Evolutionary conservation across 1,139 yeast species (phyloP).

Genomic region (Groenewaldozyma auringiensis): DNA sequence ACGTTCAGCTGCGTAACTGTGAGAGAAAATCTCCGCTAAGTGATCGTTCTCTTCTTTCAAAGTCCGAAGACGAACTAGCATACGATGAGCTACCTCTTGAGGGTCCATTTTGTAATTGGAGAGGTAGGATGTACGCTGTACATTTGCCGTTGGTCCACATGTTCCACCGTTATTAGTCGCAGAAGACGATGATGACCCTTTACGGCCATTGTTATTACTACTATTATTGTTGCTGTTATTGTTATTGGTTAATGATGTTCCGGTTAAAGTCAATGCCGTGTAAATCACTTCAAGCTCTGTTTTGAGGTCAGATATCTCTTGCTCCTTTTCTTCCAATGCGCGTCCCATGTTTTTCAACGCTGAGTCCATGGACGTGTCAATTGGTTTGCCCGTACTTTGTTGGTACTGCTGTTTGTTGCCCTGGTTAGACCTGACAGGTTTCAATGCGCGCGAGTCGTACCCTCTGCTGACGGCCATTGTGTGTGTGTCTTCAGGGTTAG

Average conservation of each 20-base stretch:
- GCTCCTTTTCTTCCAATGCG: conserved; percentile 44
- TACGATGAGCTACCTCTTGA: conserved; percentile 69
- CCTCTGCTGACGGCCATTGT: no score
- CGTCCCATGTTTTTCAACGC: conserved; percentile 43
- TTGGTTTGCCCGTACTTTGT: conserved; percentile 1
- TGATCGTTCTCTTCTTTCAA: conserved; percentile 65
- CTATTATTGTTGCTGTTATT: neutral
- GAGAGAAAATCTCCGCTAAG: conserved; percentile 59
- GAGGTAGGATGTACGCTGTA: conserved; percentile 8
- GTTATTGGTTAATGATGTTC: conserved; percentile 7
- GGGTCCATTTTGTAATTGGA: conserved; percentile 39
- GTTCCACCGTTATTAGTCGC: neutral
- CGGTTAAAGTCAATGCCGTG: conserved; percentile 40
- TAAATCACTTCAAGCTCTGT: conserved; percentile 56
- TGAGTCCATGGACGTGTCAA: conserved; percentile 20
- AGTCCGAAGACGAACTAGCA: conserved; percentile 53
- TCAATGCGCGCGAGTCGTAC: neutral
- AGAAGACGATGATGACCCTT: conserved; percentile 1
- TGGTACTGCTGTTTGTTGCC: conserved; percentile 3
- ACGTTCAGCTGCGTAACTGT: conserved; percentile 63
- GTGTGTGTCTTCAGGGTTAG: neutral
- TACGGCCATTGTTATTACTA: conserved; percentile 1
- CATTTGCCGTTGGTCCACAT: conserved; percentile 1
- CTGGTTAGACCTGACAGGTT: neutral
- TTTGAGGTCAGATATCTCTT: conserved; percentile 54